phyloP scores from a whole-genome alignment of 192 early-diverging fungal species.

The Backusella westeae region DNA sequence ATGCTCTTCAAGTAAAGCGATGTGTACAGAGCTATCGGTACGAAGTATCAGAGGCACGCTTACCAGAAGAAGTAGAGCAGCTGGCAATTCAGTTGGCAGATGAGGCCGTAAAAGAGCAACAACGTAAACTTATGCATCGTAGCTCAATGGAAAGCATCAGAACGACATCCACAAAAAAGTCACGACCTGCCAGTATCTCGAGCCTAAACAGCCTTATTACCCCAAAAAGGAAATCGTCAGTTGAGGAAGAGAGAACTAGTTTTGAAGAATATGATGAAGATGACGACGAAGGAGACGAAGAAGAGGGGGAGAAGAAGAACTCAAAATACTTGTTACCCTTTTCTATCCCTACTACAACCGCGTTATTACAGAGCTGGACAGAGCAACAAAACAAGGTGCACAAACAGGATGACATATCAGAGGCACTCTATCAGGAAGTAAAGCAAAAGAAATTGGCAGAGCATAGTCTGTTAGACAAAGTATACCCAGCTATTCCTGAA shows the following conservation, averaged over 20 bases:
- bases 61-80: conserved; percentile 68
- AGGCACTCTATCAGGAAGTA: conserved; percentile 11
- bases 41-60: conserved; percentile 75
- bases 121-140: conserved; percentile 24
- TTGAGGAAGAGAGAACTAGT: background rate
- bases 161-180: background rate
- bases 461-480: background rate
- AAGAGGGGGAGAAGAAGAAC: conserved; percentile 32
- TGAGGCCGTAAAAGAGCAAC: conserved; percentile 32
- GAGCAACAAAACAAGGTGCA: background rate
- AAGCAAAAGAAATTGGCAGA: conserved; percentile 14
- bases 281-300: conserved; percentile 3
- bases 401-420: background rate
- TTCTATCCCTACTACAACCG: conserved; percentile 52
- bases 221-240: background rate
- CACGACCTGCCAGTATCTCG: conserved; percentile 19
- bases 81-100: conserved; percentile 73
- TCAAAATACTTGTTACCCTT: conserved; percentile 51
- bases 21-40: conserved; percentile 79
- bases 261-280: conserved; percentile 20
- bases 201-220: conserved; percentile 28
- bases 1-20: conserved; percentile 68
- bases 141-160: background rate
- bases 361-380: conserved; percentile 12
- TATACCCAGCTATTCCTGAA: conserved; percentile 17